Evolutionary conservation across 495 filamentous ascomycete species (phyloP), one percentile per base, ranked within the genome.

Genomic region (Aspergillus steynii): DNA sequence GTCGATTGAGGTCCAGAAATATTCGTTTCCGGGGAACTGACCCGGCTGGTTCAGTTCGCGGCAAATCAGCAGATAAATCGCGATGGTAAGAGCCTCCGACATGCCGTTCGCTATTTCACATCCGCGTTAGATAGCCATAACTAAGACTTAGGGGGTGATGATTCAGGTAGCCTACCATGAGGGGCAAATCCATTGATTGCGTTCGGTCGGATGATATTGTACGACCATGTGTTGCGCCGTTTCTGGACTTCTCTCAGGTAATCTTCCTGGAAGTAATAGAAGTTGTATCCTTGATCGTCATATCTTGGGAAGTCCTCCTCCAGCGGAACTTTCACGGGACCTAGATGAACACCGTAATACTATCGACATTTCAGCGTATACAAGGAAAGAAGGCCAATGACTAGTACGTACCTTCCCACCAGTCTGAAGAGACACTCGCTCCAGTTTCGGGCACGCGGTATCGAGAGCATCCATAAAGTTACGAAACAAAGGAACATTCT

Each of bases 251-350:
- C 62, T 1, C 26, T n/a, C 29, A 76, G 47, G 47, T 63, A 69
- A 50, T 76, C 73, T 34, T 74, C 73, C 48, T 76, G 73, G 52
- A 42, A 14, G 54, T 69, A 76, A 51, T 76, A 76, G 66, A 76
- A 76, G 58, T 74, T 76, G 51, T 58, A 54, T 0, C 58, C 67
- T 29, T 69, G 29, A 27, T 65, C 65, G n/a, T 65, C 63, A 12
- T 68, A 67, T 1, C 71, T 67, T 2, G 66, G 65, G 50, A 66
- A 58, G 7, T 53, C 61, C 48, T 76, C 74, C 25, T 66, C 63
- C 5, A 66, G 32, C 0, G 71, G 70, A 15, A 62, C 54, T n/a
- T 64, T 64, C 5, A 70, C 68, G 5, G 73, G 71, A 1, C 65
- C 61, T 2, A 73, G 57, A 46, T 74, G 71, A 27, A 72, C 68